phyloP scores from a whole-genome alignment of 495 filamentous ascomycete species.

The Penicillium goetzii region DNA sequence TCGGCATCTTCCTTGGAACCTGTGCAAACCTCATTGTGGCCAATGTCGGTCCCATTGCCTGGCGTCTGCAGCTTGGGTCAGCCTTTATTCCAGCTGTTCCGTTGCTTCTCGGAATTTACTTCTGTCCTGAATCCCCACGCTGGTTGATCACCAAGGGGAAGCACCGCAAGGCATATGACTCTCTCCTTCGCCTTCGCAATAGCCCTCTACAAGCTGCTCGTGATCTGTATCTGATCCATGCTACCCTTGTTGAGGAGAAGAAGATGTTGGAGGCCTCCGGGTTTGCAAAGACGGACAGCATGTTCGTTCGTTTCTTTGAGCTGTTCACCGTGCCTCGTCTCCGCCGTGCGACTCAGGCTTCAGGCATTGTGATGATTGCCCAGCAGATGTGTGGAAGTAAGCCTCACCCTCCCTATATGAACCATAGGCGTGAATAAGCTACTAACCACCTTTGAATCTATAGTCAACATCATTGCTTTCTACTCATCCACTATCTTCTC shows the following conservation, averaged over 20 bases:
- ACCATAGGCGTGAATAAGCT: background rate
- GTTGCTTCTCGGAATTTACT: slow-evolving; percentile 64
- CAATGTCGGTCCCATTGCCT: slow-evolving; percentile 58
- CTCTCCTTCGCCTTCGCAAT: slow-evolving; percentile 64
- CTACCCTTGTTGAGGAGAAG: slow-evolving; percentile 51
- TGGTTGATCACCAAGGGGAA: slow-evolving; percentile 66
- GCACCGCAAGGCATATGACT: slow-evolving; percentile 64
- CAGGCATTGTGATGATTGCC: slow-evolving; percentile 67
- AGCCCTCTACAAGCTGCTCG: slow-evolving; percentile 71
- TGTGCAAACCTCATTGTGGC: slow-evolving; percentile 71
- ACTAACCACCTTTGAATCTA: slow-evolving; percentile 1
- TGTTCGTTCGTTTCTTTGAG: slow-evolving; percentile 53
- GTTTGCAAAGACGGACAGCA: slow-evolving; percentile 36
- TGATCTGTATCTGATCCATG: slow-evolving; percentile 76
- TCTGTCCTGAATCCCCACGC: slow-evolving; percentile 62
- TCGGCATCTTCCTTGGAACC: slow-evolving; percentile 75
- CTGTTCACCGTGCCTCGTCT: slow-evolving; percentile 61
- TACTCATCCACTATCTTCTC: slow-evolving; percentile 77
- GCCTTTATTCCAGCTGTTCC: slow-evolving; percentile 78
- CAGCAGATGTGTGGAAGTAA: slow-evolving; percentile 84
- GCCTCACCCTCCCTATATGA: slow-evolving; percentile 1
- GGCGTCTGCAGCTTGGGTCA: slow-evolving; percentile 79
- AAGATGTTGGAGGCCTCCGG: slow-evolving; percentile 35
- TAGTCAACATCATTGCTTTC: slow-evolving; percentile 78
- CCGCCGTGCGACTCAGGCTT: slow-evolving; percentile 59